Conservation (phyloP, 257 asterid genomes). For the Craterostigma plantagineum region DNA sequence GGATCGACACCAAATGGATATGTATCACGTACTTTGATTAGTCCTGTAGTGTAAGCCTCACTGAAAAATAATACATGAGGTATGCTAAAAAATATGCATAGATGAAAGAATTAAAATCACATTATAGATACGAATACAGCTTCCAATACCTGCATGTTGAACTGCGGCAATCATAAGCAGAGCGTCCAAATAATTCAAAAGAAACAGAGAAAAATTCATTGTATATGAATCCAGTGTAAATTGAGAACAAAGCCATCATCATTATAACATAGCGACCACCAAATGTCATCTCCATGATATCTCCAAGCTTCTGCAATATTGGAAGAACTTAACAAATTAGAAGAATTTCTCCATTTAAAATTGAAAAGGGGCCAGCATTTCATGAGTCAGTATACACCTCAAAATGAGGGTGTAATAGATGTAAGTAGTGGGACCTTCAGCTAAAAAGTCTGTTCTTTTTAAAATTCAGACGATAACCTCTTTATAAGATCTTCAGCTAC, state of each 20-base stretch:
- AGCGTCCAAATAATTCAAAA: conserved; percentile 62
- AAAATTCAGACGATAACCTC: no score
- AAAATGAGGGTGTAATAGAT: no score
- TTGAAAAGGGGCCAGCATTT: no score
- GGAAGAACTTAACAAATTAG: conserved; percentile 7
- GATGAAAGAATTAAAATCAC: no score
- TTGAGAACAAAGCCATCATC: conserved; percentile 91
- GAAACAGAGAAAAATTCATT: conserved; percentile 93
- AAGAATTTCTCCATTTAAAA: background rate
- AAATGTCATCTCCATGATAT: conserved; percentile 90
- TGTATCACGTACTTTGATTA: background rate
- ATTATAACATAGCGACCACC: conserved; percentile 93
- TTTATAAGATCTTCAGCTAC: no score
- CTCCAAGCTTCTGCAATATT: conserved; percentile 85
- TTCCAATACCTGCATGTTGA: conserved; percentile 49
- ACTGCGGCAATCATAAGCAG: conserved; percentile 88
- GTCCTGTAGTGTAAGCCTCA: background rate
- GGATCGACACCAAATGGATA: conserved; percentile 2
- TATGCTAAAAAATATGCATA: background rate
- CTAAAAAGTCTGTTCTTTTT: no score
- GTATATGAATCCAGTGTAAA: conserved; percentile 89
- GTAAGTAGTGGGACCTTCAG: no score
- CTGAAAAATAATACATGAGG: background rate
- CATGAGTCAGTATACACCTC: no score
- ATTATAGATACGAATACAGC: no score